Percentiles rank a stretch among this genome's conserved stretches.
Conservation (phyloP, 2,329 filamentous ascomycete species). For the Truncatella angustata region DNA sequence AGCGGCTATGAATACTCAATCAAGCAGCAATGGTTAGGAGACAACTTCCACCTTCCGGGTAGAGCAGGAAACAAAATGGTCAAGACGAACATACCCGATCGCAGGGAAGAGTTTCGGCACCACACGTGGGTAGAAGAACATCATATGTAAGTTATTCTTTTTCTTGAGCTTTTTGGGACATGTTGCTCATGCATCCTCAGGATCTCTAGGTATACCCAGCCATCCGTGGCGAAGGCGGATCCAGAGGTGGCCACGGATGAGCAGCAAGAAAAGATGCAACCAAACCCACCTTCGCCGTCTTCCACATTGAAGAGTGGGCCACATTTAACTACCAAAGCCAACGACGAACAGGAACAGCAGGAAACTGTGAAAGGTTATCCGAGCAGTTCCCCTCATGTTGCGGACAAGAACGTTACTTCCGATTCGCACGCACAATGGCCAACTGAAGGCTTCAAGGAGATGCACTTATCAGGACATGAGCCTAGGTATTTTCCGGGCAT, state of each 20-base stretch:
- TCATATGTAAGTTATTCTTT: slow-evolving; percentile 63
- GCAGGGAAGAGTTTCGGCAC: slow-evolving; percentile 84
- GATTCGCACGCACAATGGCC: slow-evolving; percentile 29
- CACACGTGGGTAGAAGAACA: slow-evolving; percentile 83
- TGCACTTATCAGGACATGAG: slow-evolving; percentile 57
- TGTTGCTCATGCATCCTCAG: slow-evolving; percentile 8
- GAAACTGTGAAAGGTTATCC: slow-evolving; percentile 18
- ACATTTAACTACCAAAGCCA: slow-evolving; percentile 19
- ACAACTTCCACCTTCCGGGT: slow-evolving; percentile 73
- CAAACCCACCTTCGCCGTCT: slow-evolving; percentile 24
- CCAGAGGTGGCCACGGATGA: slow-evolving; percentile 20
- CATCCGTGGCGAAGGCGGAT: slow-evolving; percentile 18
- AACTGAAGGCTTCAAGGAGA: slow-evolving; percentile 34
- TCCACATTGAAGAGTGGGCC: slow-evolving; percentile 30
- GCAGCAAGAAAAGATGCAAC: slow-evolving; percentile 16
- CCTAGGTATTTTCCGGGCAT: slow-evolving; percentile 73
- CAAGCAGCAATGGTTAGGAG: slow-evolving; percentile 89
- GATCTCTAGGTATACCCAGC: slow-evolving; percentile 25
- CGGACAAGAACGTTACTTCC: slow-evolving; percentile 22
- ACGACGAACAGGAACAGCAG: slow-evolving; percentile 14
- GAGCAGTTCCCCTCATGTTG: slow-evolving; percentile 19
- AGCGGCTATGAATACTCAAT: slow-evolving; percentile 88
- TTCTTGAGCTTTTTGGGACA: background rate
- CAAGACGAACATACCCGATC: slow-evolving; percentile 94
- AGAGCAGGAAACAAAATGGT: slow-evolving; percentile 86